These are phyloP conservation scores for Pyrenula massariospora DNA, from an alignment of 495 filamentous ascomycete genomes.

Conservation along the genomic window DNA sequence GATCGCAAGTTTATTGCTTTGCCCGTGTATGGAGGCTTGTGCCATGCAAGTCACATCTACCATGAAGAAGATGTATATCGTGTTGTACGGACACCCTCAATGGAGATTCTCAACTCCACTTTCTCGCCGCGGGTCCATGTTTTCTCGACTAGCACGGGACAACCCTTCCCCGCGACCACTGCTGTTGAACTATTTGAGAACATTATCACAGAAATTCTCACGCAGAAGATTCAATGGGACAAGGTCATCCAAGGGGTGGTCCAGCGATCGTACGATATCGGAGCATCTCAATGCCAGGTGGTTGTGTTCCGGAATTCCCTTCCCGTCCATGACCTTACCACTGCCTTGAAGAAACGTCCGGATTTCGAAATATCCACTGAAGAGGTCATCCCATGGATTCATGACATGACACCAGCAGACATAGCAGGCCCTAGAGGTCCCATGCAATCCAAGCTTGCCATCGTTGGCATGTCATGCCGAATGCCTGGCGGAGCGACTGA, in stretches of 20 bases:
- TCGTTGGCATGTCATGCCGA: constrained; percentile 29
- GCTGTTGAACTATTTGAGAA: constrained; percentile 15
- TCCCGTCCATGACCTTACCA: constrained; percentile 5
- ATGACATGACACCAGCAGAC: constrained; percentile 1
- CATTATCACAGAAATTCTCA: constrained; percentile 21
- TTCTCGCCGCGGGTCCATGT: constrained; percentile 2
- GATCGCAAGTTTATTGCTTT: constrained; percentile 17
- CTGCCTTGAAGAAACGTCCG: neutral
- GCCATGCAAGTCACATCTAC: constrained; percentile 33
- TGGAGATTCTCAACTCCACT: neutral
- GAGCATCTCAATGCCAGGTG: constrained; percentile 1
- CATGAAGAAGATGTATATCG: constrained; percentile 11
- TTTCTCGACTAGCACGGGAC: constrained; percentile 9
- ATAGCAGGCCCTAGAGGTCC: constrained; percentile 1
- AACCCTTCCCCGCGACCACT: constrained; percentile 7
- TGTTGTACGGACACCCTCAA: constrained; percentile 9
- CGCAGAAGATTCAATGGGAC: constrained; percentile 17
- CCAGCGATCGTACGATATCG: neutral
- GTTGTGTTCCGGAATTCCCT: constrained; percentile 3
- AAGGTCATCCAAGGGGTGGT: constrained; percentile 13
- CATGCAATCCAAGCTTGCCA: constrained; percentile 23
- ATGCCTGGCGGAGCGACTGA: constrained; percentile 22
- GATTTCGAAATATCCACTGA: neutral
- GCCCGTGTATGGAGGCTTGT: constrained; percentile 25
- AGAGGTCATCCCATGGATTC: constrained; percentile 3